Evolutionary conservation across 208 protist genomes (phyloP), one percentile per base, ranked within the genome.

Genomic region (Giardia muris): DNA sequence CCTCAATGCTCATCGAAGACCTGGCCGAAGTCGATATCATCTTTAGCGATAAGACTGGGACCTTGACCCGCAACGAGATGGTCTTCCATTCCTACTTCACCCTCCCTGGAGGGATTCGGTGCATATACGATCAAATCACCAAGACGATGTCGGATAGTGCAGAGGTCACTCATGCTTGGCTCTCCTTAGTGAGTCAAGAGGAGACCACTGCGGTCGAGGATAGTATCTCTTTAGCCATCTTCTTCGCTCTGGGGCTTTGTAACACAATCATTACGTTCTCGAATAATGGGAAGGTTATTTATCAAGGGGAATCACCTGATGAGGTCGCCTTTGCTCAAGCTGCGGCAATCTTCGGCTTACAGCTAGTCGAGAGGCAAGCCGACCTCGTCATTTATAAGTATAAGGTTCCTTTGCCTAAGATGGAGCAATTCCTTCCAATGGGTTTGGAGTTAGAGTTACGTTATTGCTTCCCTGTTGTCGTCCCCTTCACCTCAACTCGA

Each of bases 1-100:
- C n/a, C 43, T 90, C 87, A 1, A 47, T 47, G 19, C 2, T 2
- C 2, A 45, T 90, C 10, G 98, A 99, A 94, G 97, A 99, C 93
- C 94, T 99, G 0, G 97, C 97, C n/a, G 95, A 98, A 43, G 95
- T 99, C 47, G 95, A 97, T 87, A 99, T 98, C 94, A 95, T 99
- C 42, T 97, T 99, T 92, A 96, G 96, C 4, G 98, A 99, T 94
- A 99, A 99, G 95, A 99, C 98, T 2, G 98, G 98, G 67, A 99
- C 98, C 46, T 94, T 99, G 30, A 99, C 98, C 0, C 96, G 98
- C 93, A 98, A 98, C 94, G 96, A 96, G 89, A 98, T 97, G 96
- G 92, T 95, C 67, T 96, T 97, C 93, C 87, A 90, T 46, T 47
- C 87, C 19, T 90, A n/a, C 2, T 90, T 1, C 2, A 90, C 87